These are phyloP conservation scores for Draba incana DNA, from an alignment of 345 rosid species.

Conservation along the genomic window DNA sequence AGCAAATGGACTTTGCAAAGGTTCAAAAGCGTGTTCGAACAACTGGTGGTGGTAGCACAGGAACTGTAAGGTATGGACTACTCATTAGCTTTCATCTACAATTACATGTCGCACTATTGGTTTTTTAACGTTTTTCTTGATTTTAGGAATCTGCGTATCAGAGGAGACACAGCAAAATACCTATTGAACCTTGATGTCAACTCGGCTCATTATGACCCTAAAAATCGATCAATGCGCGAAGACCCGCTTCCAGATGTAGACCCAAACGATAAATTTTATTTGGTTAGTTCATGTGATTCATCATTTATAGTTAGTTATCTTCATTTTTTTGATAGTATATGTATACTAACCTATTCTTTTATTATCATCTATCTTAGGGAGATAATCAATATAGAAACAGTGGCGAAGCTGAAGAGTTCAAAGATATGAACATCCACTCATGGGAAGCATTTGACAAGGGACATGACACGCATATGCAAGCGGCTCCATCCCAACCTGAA, in stretches of 20 bases:
- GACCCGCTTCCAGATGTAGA: slow-evolving; percentile 84
- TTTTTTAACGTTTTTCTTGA: neutral
- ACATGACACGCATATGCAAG: slow-evolving; percentile 75
- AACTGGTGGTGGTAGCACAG: slow-evolving; percentile 97
- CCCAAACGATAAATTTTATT: slow-evolving; percentile 72
- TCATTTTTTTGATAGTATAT: too few species aligned
- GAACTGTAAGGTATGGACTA: slow-evolving; percentile 76
- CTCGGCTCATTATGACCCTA: slow-evolving; percentile 80
- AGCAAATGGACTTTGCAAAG: slow-evolving; percentile 97
- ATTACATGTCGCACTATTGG: slow-evolving; percentile 18
- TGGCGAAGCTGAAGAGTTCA: slow-evolving; percentile 77
- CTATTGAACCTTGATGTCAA: slow-evolving; percentile 74
- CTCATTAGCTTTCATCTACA: neutral
- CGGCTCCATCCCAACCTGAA: slow-evolving; percentile 81
- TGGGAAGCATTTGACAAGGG: slow-evolving; percentile 57
- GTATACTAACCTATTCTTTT: neutral
- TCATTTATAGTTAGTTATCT: slow-evolving; percentile 1
- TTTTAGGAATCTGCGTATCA: slow-evolving; percentile 68
- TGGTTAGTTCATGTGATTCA: slow-evolving; percentile 42
- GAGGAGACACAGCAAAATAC: slow-evolving; percentile 81
- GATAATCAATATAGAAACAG: slow-evolving; percentile 71
- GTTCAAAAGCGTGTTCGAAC: slow-evolving; percentile 96
- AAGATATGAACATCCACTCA: slow-evolving; percentile 44
- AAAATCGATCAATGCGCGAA: slow-evolving; percentile 78
- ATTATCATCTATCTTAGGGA: slow-evolving; percentile 47